Base-by-base conservation (phyloP, 441 rosid species). In the Jatropha podagrica region DNA sequence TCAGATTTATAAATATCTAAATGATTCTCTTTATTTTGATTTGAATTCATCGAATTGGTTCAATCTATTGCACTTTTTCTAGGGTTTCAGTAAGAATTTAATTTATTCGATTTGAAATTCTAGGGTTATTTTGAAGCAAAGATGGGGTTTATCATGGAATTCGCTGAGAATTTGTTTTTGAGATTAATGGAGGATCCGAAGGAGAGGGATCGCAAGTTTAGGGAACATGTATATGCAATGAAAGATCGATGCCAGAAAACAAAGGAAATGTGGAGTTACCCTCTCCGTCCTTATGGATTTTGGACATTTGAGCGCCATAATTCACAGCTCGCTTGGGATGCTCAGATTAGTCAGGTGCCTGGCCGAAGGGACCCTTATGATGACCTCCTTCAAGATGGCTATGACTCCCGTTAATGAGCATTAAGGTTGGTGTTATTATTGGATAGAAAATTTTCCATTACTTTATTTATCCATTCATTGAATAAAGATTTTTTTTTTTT, bases 351-450 rank as follows among this genome's bases (percentile, higher is more conserved):
- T 83, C 97, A 95, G 83, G 99, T 83, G 0, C 93, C 90, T 10
- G 97, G 97, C 49, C 87, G 99, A 0, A 86, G 99, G 85, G 99
- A 95, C 78, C 98, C 99, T 2, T 95, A 95, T 58, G 98, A 95
- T 49, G 98, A 93, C 65, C 94, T 93, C 59, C 89, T 95, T 75
- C 78, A 89, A 68, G 82, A 89, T 32, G 77, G 61, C 74, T 76
- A 71, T 38, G 78, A 48, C 72, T n/a, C 81, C 20, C 60, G 82
- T 49, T 80, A 83, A 55, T 85, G 81, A 83, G 9, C 38, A 2
- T 73, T 65, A 74, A 79, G 78, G 55, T 2, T 63, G 9, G 73
- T 65, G 44, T 52, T 46, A 2, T 56, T 56, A 5, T 56, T 7
- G 23, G n/a, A 32, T 32, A 32, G 32, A 32, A 32, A 32, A 0